Evolutionary conservation across 2,329 filamentous ascomycete genomes (phyloP), one percentile per base, ranked within the genome.

Genomic region (Dothidotthia symphoricarpi): DNA sequence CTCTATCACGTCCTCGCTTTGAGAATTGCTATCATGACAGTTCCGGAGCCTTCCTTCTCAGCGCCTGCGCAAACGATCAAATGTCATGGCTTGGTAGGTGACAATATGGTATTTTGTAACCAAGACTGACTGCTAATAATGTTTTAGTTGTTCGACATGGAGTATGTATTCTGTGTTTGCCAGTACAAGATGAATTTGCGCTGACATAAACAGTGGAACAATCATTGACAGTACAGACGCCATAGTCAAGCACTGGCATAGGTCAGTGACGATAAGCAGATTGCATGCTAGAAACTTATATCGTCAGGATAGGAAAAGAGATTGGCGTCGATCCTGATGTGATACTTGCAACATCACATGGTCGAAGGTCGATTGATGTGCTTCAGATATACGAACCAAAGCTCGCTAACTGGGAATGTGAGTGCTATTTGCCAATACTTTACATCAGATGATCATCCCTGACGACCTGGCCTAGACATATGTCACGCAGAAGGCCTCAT

Each of bases 341-440:
- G 30, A 97, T 98, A 55, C 77, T 97, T 16, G 78, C 88, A 57
- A 95, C 88, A 8, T 95, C 89, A 4, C 93, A 98, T 68, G 93
- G 93, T 45, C 81, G 91, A 43, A 76, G 93, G 41, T 88, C 83
- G 51, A 95, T 97, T 58, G 93, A 98, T 57, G 82, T 86, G 3
- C 75, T 98, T 41, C 80, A 80, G 63, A 73, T 90, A 17, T 79
- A 95, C 41, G 83, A 87, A 46, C 86, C 88, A 12, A 82, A 86
- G 53, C 88, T 88, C 63, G 93, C 93, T 28, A 96, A 85, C 55
- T 91, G 86, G 88, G 88, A 95, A 49, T 95, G 88, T 94, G 70
- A 71, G 86, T 80, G 22, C 38, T 6, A 15, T 32, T n/a, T 24
- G 16, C 14, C 13, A 22, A 13, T 33, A 13, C 24, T 34, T 24